Evolutionary conservation across 306 rosid genomes (phyloP).

Genomic region (Mimosa bimucronata): DNA sequence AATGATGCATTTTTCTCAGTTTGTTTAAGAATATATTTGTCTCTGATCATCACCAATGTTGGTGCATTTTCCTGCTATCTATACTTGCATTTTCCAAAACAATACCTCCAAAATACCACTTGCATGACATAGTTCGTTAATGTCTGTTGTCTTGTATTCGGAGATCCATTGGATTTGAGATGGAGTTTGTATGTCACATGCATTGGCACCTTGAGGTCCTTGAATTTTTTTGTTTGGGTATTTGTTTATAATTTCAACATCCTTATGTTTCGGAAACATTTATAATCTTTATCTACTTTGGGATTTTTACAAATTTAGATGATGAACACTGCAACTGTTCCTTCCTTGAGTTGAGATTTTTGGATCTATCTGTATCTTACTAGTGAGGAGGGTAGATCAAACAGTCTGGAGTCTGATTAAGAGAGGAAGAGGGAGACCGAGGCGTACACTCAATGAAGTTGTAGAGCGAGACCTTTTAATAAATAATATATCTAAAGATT

Average conservation of each 20-base stretch:
- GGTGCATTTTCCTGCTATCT: neutral
- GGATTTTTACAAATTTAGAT: constrained; percentile 12
- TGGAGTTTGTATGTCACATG: constrained; percentile 14
- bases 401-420: too few relatives aligned
- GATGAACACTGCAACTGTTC: neutral
- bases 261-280: neutral
- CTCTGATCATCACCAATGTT: neutral
- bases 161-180: constrained; percentile 12
- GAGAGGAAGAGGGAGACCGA: too few relatives aligned
- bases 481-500: too few relatives aligned
- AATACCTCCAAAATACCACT: neutral
- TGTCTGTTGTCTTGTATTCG: neutral
- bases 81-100: neutral
- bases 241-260: constrained; percentile 16
- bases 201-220: constrained; percentile 21
- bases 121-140: neutral
- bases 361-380: neutral
- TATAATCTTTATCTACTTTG: constrained; percentile 31
- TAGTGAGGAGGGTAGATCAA: too few relatives aligned
- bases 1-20: constrained; percentile 24
- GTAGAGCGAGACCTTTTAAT: too few relatives aligned
- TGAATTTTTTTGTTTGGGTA: constrained; percentile 14
- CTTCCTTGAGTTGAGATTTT: constrained; percentile 3
- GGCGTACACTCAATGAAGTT: too few relatives aligned
- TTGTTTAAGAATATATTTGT: neutral